These are phyloP conservation scores for Colletotrichum ledebouriae DNA, from an alignment of 2,329 filamentous ascomycete species.

Conservation along the genomic window DNA sequence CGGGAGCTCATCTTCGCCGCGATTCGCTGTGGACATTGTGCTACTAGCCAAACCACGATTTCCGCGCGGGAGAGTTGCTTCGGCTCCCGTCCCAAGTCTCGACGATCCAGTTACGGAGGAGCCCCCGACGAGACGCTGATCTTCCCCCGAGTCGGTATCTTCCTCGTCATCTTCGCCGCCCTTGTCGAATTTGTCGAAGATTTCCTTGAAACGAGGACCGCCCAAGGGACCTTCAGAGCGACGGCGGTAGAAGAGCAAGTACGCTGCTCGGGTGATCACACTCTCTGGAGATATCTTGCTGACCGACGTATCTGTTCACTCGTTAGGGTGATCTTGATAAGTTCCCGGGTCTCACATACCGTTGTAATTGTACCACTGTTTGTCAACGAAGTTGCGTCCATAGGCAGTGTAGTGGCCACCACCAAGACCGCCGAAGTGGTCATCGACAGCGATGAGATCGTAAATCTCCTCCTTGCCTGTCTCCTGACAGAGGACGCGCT, in stretches of 20 bases:
- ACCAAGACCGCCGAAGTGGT: constrained; percentile 92
- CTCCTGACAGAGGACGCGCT: constrained; percentile 83
- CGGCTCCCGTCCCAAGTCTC: constrained; percentile 85
- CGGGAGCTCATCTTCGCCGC: constrained; percentile 50
- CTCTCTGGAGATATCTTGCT: constrained; percentile 70
- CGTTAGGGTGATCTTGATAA: constrained; percentile 56
- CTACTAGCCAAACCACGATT: constrained; percentile 69
- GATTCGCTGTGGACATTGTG: constrained; percentile 48
- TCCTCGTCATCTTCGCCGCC: constrained; percentile 60
- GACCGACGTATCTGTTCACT: constrained; percentile 77
- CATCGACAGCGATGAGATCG: constrained; percentile 95
- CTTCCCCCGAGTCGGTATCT: constrained; percentile 78
- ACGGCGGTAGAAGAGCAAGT: constrained; percentile 95
- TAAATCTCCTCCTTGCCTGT: constrained; percentile 87
- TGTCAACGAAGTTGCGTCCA: constrained; percentile 91
- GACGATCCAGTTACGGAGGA: constrained; percentile 92
- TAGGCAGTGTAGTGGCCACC: constrained; percentile 97
- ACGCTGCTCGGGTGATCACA: constrained; percentile 83
- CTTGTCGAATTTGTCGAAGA: constrained; percentile 74
- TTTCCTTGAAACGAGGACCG: constrained; percentile 78
- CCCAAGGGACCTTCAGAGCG: constrained; percentile 83
- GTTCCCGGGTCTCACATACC: constrained; percentile 68
- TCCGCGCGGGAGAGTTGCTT: constrained; percentile 78
- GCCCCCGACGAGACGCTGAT: constrained; percentile 83
- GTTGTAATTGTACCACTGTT: constrained; percentile 96